Conservation (phyloP, 2,329 filamentous ascomycete species). For the Colletotrichum destructivum region DNA sequence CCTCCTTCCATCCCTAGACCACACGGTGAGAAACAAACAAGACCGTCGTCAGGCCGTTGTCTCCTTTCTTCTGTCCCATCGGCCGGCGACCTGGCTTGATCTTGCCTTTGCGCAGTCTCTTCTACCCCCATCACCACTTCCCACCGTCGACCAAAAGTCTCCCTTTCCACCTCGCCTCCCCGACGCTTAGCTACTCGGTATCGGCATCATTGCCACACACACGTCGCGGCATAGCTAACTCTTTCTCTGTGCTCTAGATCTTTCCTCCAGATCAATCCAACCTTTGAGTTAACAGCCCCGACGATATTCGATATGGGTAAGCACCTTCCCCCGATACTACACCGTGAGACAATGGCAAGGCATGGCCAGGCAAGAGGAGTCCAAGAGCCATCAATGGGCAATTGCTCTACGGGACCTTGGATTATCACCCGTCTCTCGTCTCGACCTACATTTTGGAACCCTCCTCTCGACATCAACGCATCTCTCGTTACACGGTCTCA, state of each 20-base stretch:
- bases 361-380: slow-evolving; percentile 42
- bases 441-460: slow-evolving; percentile 47
- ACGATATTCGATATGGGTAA: slow-evolving; percentile 63
- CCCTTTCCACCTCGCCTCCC: slow-evolving; percentile 20
- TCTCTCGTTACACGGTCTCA: slow-evolving; percentile 51
- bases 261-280: slow-evolving; percentile 45
- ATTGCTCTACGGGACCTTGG: not conserved
- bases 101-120: slow-evolving; percentile 17
- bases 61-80: not conserved
- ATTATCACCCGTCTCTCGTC: slow-evolving; percentile 25
- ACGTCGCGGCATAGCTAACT: slow-evolving; percentile 46
- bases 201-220: not conserved
- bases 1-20: not conserved
- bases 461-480: slow-evolving; percentile 45
- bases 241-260: slow-evolving; percentile 44
- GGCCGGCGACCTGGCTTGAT: slow-evolving; percentile 4
- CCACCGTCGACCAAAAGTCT: slow-evolving; percentile 18
- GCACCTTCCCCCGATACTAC: slow-evolving; percentile 51
- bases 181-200: not conserved
- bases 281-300: slow-evolving; percentile 48
- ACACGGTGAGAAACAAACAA: slow-evolving; percentile 1
- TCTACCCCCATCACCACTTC: slow-evolving; percentile 23
- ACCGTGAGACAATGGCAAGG: slow-evolving; percentile 39
- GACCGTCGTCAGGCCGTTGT: not conserved
- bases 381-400: not conserved